These are phyloP conservation scores for Pelargonium australe DNA, from an alignment of 441 rosid species.

Conservation along the genomic window DNA sequence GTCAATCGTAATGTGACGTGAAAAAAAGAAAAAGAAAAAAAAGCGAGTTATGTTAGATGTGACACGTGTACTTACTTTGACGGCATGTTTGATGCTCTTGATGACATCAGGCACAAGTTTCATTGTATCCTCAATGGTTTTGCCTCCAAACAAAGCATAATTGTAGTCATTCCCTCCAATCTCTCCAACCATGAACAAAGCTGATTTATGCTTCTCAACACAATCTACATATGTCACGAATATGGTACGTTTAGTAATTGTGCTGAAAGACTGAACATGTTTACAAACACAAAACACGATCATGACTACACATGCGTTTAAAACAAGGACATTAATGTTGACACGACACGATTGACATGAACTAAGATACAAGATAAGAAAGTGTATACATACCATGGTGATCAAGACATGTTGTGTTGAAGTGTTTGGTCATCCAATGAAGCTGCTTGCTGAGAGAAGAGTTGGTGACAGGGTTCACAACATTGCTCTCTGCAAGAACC, in stretches of 20 bases:
- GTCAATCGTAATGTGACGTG: neutral
- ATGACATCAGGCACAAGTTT: constrained; percentile 34
- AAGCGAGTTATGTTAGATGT: neutral
- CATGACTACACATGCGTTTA: too few relatives aligned
- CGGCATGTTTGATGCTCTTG: constrained; percentile 28
- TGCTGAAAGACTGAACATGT: too few relatives aligned
- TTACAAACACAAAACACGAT: too few relatives aligned
- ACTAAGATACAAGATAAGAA: neutral
- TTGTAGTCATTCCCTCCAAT: constrained; percentile 48
- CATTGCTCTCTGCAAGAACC: constrained; percentile 11
- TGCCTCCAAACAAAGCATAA: constrained; percentile 29
- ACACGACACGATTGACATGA: too few relatives aligned
- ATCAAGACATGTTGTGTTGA: constrained; percentile 19
- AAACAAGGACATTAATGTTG: too few relatives aligned
- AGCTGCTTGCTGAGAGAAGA: constrained; percentile 27
- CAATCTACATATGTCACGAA: too few relatives aligned
- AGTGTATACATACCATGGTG: constrained; percentile 6
- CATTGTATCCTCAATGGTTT: constrained; percentile 22
- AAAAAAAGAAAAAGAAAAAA: neutral
- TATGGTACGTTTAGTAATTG: too few relatives aligned
- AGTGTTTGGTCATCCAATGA: constrained; percentile 26
- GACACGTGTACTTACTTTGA: constrained; percentile 7
- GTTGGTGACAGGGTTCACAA: constrained; percentile 25
- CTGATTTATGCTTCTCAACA: constrained; percentile 20
- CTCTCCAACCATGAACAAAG: constrained; percentile 42